phyloP scores from a whole-genome alignment of 2,329 filamentous ascomycete species.

The Calonectria hawksworthii region DNA sequence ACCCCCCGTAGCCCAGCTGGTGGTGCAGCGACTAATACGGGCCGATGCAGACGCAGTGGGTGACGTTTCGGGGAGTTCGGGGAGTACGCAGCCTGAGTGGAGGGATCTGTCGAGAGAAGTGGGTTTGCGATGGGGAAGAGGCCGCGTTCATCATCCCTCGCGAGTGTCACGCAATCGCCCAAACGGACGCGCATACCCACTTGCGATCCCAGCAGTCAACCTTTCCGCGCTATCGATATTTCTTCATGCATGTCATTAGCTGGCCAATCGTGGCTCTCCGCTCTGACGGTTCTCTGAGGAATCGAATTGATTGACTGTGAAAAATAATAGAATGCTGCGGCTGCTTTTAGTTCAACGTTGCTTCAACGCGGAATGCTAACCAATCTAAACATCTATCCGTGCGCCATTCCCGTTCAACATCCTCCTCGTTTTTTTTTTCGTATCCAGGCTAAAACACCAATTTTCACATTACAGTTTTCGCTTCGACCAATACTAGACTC shows the following conservation, averaged over 20 bases:
- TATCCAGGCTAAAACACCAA: neutral
- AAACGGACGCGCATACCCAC: constrained; percentile 15
- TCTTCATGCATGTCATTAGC: neutral
- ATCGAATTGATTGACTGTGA: neutral
- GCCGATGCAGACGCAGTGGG: neutral
- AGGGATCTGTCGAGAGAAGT: constrained; percentile 1
- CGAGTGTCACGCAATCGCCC: constrained; percentile 26
- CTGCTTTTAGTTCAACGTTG: neutral
- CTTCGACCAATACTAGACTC: neutral
- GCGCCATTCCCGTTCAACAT: neutral
- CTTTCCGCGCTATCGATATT: neutral
- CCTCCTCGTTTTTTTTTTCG: neutral
- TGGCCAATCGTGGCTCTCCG: neutral
- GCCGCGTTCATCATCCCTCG: constrained; percentile 16
- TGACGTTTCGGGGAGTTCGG: constrained; percentile 22
- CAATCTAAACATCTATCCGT: neutral
- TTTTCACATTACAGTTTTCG: neutral
- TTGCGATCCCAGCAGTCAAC: neutral
- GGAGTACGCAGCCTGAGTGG: constrained; percentile 15
- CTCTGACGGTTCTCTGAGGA: neutral
- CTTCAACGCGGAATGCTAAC: neutral
- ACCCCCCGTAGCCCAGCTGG: neutral
- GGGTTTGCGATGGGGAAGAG: neutral
- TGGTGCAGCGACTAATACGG: constrained; percentile 5
- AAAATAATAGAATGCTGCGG: neutral